Evolutionary conservation across 805 yeast genomes (phyloP).

Genomic region (Starmera quercuum): DNA sequence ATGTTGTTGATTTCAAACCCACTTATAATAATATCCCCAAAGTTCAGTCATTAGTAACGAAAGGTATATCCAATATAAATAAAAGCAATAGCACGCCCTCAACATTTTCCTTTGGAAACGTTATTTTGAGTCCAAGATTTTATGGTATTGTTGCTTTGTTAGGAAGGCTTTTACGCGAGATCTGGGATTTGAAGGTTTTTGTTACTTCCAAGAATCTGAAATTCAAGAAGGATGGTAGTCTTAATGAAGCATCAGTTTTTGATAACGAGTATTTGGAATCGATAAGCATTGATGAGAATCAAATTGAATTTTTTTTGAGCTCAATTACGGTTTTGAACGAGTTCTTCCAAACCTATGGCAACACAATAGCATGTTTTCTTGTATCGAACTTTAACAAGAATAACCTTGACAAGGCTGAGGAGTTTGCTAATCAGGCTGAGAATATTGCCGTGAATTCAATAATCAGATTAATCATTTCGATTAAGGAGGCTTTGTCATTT

Average conservation of each 20-base stretch:
- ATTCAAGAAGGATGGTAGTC: slow-evolving; percentile 25
- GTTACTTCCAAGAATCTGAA: slow-evolving; percentile 24
- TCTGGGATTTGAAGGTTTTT: slow-evolving; percentile 75
- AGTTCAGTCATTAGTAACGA: slow-evolving; percentile 12
- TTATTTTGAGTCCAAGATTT: slow-evolving; percentile 85
- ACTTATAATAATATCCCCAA: slow-evolving; percentile 21
- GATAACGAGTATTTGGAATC: slow-evolving; percentile 31
- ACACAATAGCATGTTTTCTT: slow-evolving; percentile 50
- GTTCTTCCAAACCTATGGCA: slow-evolving; percentile 60
- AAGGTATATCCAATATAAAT: slow-evolving; percentile 4
- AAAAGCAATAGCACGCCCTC: slow-evolving; percentile 22
- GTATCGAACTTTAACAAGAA: slow-evolving; percentile 42
- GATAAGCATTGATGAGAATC: slow-evolving; percentile 36
- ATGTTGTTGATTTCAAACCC: slow-evolving; percentile 34
- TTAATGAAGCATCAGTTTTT: slow-evolving; percentile 22
- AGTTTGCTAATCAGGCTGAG: slow-evolving; percentile 80
- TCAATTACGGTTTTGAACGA: slow-evolving; percentile 63
- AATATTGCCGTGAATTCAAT: slow-evolving; percentile 80
- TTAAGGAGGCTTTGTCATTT: slow-evolving; percentile 88
- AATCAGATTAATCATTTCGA: slow-evolving; percentile 62
- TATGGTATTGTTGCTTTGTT: slow-evolving; percentile 79
- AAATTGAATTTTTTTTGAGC: slow-evolving; percentile 63
- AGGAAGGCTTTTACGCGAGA: slow-evolving; percentile 68
- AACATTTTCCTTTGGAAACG: slow-evolving; percentile 49
- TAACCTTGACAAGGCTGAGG: slow-evolving; percentile 34